Base-by-base conservation (phyloP, 805 yeast genomes). In the Saccharomycopsis sp. region DNA sequence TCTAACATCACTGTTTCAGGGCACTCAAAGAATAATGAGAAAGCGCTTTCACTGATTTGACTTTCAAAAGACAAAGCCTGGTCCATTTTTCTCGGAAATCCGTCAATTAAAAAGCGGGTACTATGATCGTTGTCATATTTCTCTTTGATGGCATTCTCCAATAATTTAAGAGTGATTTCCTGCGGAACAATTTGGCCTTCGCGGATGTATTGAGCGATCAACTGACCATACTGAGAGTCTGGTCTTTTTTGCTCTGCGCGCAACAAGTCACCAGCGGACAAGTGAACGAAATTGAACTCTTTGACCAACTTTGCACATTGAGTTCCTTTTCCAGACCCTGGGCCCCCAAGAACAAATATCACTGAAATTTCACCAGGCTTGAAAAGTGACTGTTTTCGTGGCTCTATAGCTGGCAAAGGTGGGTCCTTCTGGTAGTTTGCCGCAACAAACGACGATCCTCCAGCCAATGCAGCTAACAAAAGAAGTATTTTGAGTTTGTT, bases 41-140 rank as follows among this genome's bases (percentile, higher is more conserved):
- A 81, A 24, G 82, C 76, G 62, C 89, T 85, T 70, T 78, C 85
- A 66, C 83, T 94, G 65, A 84, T 77, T 68, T 82, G 75, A 46
- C 87, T 82, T 73, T 92, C 98, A 70, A 92, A 92, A n/a, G 92
- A 87, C 47, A 87, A 60, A 0, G 98, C 98, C 75, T 92, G 99
- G 73, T 94, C 98, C 97, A 94, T 92, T 70, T 91, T 90, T 70
- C 98, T 82, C 53, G 99, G 99, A 80, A 94, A 92, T 0, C 99
- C 99, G 70, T 92, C 99, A 55, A 92, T 84, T 66, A 92, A 75
- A 70, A 91, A 92, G 64, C 82, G 82, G 55, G 77, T 78, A 23
- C 73, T 72, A 9, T 77, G 76, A 15, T 87, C 85, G n/a, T 75
- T 68, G 2, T 64, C 61, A 62, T 71, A 69, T 53, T 79, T 73